These are phyloP conservation scores for Lactarius quietus DNA, from an alignment of 768 basidiomycete species.

Conservation along the genomic window DNA sequence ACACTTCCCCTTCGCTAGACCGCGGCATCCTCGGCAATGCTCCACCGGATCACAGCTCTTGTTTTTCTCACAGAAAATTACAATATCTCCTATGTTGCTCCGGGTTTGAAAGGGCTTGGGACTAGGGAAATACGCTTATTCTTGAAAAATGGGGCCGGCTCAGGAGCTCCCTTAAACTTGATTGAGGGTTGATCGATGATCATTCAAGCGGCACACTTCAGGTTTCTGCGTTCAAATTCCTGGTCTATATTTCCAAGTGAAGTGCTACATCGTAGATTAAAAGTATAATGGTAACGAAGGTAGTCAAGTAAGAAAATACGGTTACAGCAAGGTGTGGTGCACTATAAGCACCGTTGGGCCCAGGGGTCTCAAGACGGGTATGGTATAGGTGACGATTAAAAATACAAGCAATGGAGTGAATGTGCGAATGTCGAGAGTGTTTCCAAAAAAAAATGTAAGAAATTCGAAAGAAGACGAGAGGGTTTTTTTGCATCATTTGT, in stretches of 20 bases:
- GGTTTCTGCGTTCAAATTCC: not conserved
- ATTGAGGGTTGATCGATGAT: not conserved
- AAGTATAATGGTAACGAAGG: not conserved
- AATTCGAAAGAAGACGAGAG: not conserved
- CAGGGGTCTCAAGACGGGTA: not conserved
- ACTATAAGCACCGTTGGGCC: not conserved
- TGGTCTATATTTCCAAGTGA: not conserved
- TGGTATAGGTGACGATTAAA: slow-evolving; percentile 6
- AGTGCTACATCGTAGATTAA: slow-evolving; percentile 10
- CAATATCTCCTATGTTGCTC: not conserved
- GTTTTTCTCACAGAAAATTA: too few species aligned
- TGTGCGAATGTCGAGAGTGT: not conserved
- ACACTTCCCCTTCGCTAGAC: not conserved
- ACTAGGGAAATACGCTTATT: not conserved
- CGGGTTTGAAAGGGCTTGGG: not conserved
- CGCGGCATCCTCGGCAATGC: not conserved
- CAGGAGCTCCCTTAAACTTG: not conserved
- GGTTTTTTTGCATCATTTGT: not conserved
- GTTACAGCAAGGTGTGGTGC: slow-evolving; percentile 3
- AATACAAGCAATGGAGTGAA: slow-evolving; percentile 4
- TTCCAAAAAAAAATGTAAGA: not conserved
- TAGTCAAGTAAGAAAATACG: slow-evolving; percentile 2
- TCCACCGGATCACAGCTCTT: too few species aligned
- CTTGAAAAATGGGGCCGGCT: too few species aligned
- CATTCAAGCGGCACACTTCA: not conserved